phyloP scores from a whole-genome alignment of 2,329 filamentous ascomycete species.

The Ascochyta rabiei region DNA sequence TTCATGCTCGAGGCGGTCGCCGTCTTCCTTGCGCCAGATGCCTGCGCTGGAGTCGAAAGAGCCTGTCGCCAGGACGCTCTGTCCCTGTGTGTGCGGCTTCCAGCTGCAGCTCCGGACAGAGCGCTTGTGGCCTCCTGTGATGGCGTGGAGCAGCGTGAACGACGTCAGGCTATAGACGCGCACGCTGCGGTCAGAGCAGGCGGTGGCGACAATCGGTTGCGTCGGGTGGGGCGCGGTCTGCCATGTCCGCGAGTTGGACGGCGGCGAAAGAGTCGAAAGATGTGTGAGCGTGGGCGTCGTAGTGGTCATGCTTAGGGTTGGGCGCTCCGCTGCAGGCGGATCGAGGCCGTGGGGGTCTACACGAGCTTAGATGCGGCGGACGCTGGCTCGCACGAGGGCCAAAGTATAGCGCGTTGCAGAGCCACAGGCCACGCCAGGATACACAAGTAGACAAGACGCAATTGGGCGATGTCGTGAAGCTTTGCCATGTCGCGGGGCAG shows the following conservation, averaged over 20 bases:
- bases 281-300: constrained; percentile 41
- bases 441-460: too few species aligned
- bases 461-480: constrained; percentile 1
- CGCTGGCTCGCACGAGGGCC: neutral
- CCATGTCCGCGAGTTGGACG: constrained; percentile 74
- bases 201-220: constrained; percentile 85
- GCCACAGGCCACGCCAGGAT: neutral
- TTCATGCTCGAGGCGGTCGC: constrained; percentile 52
- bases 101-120: constrained; percentile 86
- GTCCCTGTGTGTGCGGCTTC: constrained; percentile 71
- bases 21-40: constrained; percentile 69
- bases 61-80: constrained; percentile 83
- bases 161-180: constrained; percentile 87
- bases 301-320: constrained; percentile 26
- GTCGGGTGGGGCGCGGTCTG: constrained; percentile 82
- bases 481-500: constrained; percentile 8
- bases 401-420: neutral
- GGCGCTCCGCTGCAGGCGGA: constrained; percentile 10
- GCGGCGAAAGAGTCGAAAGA: constrained; percentile 60
- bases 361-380: neutral
- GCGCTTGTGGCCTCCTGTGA: constrained; percentile 87
- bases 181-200: constrained; percentile 83
- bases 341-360: neutral
- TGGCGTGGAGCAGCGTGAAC: constrained; percentile 76
- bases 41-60: constrained; percentile 94